These are phyloP conservation scores for Xylariales sp. DNA, from an alignment of 2,329 filamentous ascomycete species.

Conservation along the genomic window DNA sequence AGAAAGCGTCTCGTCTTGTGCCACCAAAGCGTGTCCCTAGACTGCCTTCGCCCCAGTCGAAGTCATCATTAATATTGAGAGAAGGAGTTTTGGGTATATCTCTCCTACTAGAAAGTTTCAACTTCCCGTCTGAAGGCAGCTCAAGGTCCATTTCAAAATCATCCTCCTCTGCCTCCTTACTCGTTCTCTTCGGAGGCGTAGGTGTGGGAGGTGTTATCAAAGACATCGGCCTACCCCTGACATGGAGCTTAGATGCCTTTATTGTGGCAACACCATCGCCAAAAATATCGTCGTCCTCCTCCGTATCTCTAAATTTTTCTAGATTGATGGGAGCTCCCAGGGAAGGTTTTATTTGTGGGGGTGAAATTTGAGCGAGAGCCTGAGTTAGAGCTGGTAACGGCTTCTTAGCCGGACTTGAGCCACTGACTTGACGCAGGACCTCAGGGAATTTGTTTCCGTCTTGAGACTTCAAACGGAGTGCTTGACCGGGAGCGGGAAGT, in stretches of 20 bases:
- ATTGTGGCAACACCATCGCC: slow-evolving; percentile 74
- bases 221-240: slow-evolving; percentile 47
- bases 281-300: slow-evolving; percentile 71
- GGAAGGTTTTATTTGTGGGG: slow-evolving; percentile 49
- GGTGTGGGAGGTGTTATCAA: slow-evolving; percentile 68
- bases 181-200: slow-evolving; percentile 63
- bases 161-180: slow-evolving; percentile 65
- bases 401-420: slow-evolving; percentile 65
- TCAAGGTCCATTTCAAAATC: slow-evolving; percentile 80
- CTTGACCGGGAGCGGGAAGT: slow-evolving; percentile 68
- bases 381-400: slow-evolving; percentile 42
- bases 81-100: slow-evolving; percentile 73
- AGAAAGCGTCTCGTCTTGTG: slow-evolving; percentile 81
- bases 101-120: slow-evolving; percentile 71
- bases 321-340: slow-evolving; percentile 65
- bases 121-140: slow-evolving; percentile 72
- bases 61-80: slow-evolving; percentile 73
- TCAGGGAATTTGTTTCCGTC: slow-evolving; percentile 74
- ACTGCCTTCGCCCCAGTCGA: slow-evolving; percentile 95
- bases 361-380: slow-evolving; percentile 43
- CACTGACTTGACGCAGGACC: slow-evolving; percentile 73
- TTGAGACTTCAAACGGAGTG: slow-evolving; percentile 73
- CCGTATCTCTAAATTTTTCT: slow-evolving; percentile 72
- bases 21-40: slow-evolving; percentile 91
- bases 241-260: slow-evolving; percentile 67